Conservation (phyloP, 768 basidiomycete species). For the Termitomyces sp. region DNA sequence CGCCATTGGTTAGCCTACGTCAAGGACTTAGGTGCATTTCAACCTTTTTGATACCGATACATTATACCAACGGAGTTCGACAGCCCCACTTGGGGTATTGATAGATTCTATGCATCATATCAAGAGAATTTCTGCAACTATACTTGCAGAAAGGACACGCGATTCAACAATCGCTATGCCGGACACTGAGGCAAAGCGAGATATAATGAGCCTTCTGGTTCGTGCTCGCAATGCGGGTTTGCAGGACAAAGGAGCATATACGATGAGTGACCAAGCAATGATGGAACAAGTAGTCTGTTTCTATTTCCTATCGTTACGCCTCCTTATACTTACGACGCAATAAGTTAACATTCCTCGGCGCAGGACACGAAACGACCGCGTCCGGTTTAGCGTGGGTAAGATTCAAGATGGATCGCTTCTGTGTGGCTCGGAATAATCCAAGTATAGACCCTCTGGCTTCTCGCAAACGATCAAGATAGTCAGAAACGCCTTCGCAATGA, state of each 20-base stretch:
- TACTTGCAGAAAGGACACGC: constrained; percentile 34
- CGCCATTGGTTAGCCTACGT: constrained; percentile 24
- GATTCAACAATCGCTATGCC: constrained; percentile 26
- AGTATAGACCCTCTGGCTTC: constrained; percentile 43
- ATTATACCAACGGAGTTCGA: neutral
- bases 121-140: constrained; percentile 29
- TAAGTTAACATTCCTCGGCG: constrained; percentile 43
- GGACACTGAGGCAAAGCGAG: constrained; percentile 36
- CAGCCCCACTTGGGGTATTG: constrained; percentile 19
- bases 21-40: constrained; percentile 14
- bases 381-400: constrained; percentile 44
- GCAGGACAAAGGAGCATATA: constrained; percentile 27
- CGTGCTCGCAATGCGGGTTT: constrained; percentile 34
- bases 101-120: constrained; percentile 37
- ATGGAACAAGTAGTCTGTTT: constrained; percentile 45
- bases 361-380: constrained; percentile 42
- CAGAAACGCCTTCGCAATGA: constrained; percentile 52
- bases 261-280: constrained; percentile 42
- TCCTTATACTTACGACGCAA: neutral
- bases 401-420: neutral
- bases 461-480: constrained; percentile 42
- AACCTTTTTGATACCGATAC: neutral
- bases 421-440: neutral
- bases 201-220: constrained; percentile 49
- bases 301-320: neutral